Conservation (phyloP, 2,329 filamentous ascomycete species). For the Penicillium sclerotigenum region DNA sequence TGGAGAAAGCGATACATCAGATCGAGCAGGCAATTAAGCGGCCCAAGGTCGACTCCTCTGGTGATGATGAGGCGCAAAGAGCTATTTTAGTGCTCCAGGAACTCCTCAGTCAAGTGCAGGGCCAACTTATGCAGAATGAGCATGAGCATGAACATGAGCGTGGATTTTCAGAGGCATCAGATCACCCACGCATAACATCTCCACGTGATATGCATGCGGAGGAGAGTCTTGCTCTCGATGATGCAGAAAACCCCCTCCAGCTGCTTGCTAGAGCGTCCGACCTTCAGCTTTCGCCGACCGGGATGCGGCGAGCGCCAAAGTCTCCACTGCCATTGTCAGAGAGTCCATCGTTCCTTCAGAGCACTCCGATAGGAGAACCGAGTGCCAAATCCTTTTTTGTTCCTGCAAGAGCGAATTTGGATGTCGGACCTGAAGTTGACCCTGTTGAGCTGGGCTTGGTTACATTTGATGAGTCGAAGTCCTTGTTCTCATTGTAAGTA, state of each 20-base stretch:
- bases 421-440: constrained; percentile 63
- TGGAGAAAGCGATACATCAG: constrained; percentile 71
- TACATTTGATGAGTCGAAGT: constrained; percentile 61
- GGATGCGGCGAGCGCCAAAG: constrained; percentile 22
- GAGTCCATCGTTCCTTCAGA: constrained; percentile 37
- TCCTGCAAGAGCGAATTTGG: constrained; percentile 60
- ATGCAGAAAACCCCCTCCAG: constrained; percentile 72
- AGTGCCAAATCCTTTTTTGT: constrained; percentile 64
- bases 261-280: constrained; percentile 70
- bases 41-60: constrained; percentile 47
- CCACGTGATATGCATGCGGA: constrained; percentile 34
- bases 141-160: constrained; percentile 28
- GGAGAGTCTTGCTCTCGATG: constrained; percentile 62
- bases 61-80: constrained; percentile 44
- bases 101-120: constrained; percentile 50
- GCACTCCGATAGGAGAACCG: constrained; percentile 3
- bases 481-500: constrained; percentile 62
- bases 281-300: constrained; percentile 53
- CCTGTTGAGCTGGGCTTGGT: constrained; percentile 69
- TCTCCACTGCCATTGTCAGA: constrained; percentile 28
- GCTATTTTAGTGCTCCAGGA: constrained; percentile 47
- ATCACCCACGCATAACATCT: constrained; percentile 20
- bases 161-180: constrained; percentile 34
- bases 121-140: constrained; percentile 33
- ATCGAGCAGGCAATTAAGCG: constrained; percentile 67